Base-by-base conservation (phyloP, 2,329 filamentous ascomycete species). In the Sclerotinia minor region DNA sequence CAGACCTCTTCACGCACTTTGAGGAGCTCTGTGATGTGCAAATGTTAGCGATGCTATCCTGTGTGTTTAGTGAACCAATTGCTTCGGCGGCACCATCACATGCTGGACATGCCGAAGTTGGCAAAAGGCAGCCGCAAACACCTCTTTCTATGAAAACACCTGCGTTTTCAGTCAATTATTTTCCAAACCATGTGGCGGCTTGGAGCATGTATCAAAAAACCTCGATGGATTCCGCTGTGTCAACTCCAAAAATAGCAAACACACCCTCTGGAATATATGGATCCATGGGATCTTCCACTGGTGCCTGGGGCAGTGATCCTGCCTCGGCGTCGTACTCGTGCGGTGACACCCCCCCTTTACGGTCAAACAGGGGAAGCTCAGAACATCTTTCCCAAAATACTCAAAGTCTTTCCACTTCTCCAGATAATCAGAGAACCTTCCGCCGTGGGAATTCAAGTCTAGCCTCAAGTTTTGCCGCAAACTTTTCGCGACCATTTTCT, bases 11-110 rank as follows among this genome's bases (percentile, higher is more conserved):
- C 71, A 79, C 82, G 35, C 82, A 90, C 74, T 91, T 86, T 73
- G 88, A 90, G 76, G 81, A 79, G 64, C 80, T 83, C 41, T 86
- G 84, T 7, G 88, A 91, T 69, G 79, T 89, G 17, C 88, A 91
- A 76, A 91, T 91, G 88, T 75, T 91, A 65, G 88, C 88, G 11
- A 90, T 90, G 87, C 81, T 91, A 38, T 88, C 88, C 1, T 90
- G 88, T 76, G 84, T 90, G 68, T 90, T 91, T 75, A 86, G 84
- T 72, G 87, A 90, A 55, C 76, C 87, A 0, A 81, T 83, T 17
- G 79, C 83, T 0, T 81, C 85, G 54, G 83, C 87, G 68, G 81
- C 82, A 60, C 80, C 86, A 32, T 84, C 86, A 5, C 87, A 87
- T 71, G 54, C 54, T 19, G 32, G 7, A n/a, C 29, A 54, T 17